Conservation (phyloP, 2,329 filamentous ascomycete genomes). For the Fusarium sp. region DNA sequence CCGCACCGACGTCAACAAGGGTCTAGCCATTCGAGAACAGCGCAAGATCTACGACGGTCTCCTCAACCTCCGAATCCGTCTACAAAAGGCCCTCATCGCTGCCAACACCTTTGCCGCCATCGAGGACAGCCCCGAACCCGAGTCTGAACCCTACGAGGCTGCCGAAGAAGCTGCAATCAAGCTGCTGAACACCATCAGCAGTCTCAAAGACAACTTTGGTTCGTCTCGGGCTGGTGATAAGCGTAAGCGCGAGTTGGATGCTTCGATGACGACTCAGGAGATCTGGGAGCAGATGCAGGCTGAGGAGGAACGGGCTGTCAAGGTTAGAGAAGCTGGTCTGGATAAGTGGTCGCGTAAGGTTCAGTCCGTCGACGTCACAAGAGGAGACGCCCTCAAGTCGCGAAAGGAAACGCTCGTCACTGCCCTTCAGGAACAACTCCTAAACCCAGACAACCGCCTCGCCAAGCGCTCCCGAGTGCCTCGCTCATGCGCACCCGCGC, state of each 20-base stretch:
- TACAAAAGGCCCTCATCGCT: conserved; percentile 90
- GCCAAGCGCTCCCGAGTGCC: conserved; percentile 77
- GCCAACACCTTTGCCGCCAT: conserved; percentile 77
- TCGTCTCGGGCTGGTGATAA: conserved; percentile 69
- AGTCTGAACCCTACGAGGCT: conserved; percentile 72
- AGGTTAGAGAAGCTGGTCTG: conserved; percentile 77
- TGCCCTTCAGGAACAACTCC: conserved; percentile 76
- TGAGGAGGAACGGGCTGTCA: conserved; percentile 70
- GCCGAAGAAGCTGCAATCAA: conserved; percentile 89
- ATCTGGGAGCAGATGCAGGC: conserved; percentile 80
- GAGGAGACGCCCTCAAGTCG: conserved; percentile 44
- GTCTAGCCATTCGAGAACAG: conserved; percentile 86
- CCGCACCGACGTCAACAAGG: conserved; percentile 79
- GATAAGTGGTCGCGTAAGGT: conserved; percentile 91
- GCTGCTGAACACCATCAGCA: conserved; percentile 84
- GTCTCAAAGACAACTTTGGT: conserved; percentile 72
- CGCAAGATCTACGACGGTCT: conserved; percentile 88
- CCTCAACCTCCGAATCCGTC: conserved; percentile 88
- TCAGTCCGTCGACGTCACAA: conserved; percentile 59
- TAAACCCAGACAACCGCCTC: conserved; percentile 71
- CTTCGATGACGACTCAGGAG: conserved; percentile 69
- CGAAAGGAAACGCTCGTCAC: conserved; percentile 66
- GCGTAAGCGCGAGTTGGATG: conserved; percentile 67
- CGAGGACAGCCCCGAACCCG: conserved; percentile 54
- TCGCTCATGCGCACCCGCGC: conserved; percentile 80